Evolutionary conservation across 345 rosid genomes (phyloP).

Genomic region (Arabis hirsuta): DNA sequence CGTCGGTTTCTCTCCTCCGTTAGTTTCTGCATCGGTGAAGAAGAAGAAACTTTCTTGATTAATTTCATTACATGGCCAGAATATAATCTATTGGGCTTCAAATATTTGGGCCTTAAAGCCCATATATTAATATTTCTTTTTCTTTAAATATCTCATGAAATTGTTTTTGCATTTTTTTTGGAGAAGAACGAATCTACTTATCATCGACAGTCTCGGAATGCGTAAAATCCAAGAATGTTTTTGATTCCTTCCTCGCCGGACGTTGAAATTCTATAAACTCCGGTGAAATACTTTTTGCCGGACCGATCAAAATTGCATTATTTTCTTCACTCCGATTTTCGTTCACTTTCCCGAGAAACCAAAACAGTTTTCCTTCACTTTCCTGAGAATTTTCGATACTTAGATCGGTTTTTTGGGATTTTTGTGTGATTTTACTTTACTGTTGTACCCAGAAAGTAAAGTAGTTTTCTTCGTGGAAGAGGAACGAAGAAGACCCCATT

Average conservation of each 20-base stretch:
- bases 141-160: background rate
- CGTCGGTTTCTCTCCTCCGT: conserved; percentile 20
- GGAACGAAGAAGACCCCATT: too few species aligned
- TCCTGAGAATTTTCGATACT: background rate
- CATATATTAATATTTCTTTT: background rate
- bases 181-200: conserved; percentile 26
- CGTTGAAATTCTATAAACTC: conserved; percentile 2
- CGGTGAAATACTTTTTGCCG: background rate
- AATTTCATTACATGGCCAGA: background rate
- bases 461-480: too few species aligned
- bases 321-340: background rate
- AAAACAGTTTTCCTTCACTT: background rate
- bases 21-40: conserved; percentile 5
- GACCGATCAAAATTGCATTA: too few species aligned
- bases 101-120: background rate
- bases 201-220: conserved; percentile 16
- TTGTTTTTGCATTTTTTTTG: too few species aligned
- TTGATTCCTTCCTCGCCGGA: conserved; percentile 12
- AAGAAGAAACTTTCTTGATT: conserved; percentile 6
- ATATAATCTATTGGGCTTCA: conserved; percentile 8
- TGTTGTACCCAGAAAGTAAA: too few species aligned
- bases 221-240: conserved; percentile 27
- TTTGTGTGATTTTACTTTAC: too few species aligned
- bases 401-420: background rate
- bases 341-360: background rate